Base-by-base conservation (phyloP, 2,329 filamentous ascomycete species). In the Diplodia intermedia region DNA sequence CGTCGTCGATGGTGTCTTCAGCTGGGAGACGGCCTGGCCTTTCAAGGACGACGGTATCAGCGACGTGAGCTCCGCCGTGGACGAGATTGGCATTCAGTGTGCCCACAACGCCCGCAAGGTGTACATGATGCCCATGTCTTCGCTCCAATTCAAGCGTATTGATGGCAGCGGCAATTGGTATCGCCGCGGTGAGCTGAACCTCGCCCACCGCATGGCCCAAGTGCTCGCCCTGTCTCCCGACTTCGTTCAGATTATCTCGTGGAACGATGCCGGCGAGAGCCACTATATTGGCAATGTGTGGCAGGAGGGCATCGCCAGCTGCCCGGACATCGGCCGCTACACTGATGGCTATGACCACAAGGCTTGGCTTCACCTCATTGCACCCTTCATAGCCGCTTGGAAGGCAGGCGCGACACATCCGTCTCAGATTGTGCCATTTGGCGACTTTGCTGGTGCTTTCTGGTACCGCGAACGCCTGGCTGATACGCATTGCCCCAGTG, bases 261-360 rank as follows among this genome's bases (percentile, higher is more conserved):
- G 80, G 79, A 81, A 82, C 60, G 80, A 82, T 61, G 78, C 74
- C 0, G 78, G 78, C 1, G 79, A 81, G 65, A 72, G 72, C 12
- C 79, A 81, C 69, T 81, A 82, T 65, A 77, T 82, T 69, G 80
- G 79, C 0, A 78, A 79, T n/a, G 66, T 77, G 11, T 81, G 79
- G 78, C 68, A 69, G 0, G 79, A 80, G 43, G 72, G 75, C 0
- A 71, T 69, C 9, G 72, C 75, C 0, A 71, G 69, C 11, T 71
- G 71, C 0, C 57, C 52, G 50, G 61, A 70, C 0, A 77, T 78
- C 20, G 70, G 71, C 2, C 70, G 66, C 1, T 78, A 79, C 36
- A 74, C 73, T 12, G 71, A 75, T 12, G 73, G 71, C 1, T 79
- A 76, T 52, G 72, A 77, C 57, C 79, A 81, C 66, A 77, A 68